Base-by-base conservation (phyloP, 495 filamentous ascomycete species). In the Tuber microsphaerosporum region DNA sequence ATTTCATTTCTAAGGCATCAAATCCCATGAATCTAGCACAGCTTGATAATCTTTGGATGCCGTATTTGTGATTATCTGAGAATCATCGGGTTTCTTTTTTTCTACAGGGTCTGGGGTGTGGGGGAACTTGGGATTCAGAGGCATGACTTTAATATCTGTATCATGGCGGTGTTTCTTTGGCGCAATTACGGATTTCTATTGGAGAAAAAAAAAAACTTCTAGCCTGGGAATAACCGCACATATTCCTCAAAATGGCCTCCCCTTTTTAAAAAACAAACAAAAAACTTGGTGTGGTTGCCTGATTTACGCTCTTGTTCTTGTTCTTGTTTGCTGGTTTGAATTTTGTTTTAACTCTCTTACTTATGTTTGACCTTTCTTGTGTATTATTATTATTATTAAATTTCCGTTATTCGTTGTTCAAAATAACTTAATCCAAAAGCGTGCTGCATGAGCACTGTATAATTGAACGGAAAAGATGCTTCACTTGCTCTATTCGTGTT, bases 1-100 rank as follows among this genome's bases (percentile, higher is more conserved):
- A 99, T 85, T 83, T 94, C 80, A 91, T 99, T 74, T 90, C 90
- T 20, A 89, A 88, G 84, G 92, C 93, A 17, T 92, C 94, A 34
- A 94, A 97, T 84, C 94, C 94, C 31, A 88, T 91, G 86, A 91
- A 93, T 83, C 83, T 99, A 83, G 89, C 91, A 37, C 86, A 90
- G 81, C 91, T 90, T 75, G 96, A 99, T 87, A 89, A 94, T 77
- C 87, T 98, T 79, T 99, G 95, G 93, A 98, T 98, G 96, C 91
- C 92, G 19, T 99, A 97, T 86, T 85, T 98, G 76, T 99, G 88
- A 84, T 48, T 44, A 41, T 17, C 26, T 76, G 39, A 45, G 17
- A 26, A 37, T 31, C n/a, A 34, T 19, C 6, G 31, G 56, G 56
- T 65, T 65, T 65, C 12, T 31, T 31, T 65, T 65, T 19, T 65